Evolutionary conservation across 352 stramenopile species (phyloP), one percentile per base, ranked within the genome.

Genomic region (Phytophthora pseudosyringae): DNA sequence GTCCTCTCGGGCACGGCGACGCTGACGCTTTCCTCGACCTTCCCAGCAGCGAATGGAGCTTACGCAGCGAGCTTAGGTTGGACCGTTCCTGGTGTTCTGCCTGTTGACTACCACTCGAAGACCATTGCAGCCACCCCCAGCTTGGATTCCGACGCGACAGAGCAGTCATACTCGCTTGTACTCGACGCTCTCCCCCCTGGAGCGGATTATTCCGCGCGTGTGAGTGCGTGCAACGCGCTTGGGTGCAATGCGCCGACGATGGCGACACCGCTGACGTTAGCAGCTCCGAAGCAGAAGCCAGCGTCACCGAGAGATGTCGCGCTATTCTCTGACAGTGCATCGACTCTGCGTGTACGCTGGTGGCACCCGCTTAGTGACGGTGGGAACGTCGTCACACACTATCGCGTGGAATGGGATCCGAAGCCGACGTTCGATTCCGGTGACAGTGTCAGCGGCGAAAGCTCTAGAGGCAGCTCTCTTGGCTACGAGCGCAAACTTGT

Each of bases 361-460:
- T 89, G 81, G n/a, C 81, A 97, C 28, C 96, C 97, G 1, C 29
- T 73, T 3, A 97, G 91, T 57, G 86, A 98, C 62, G 97, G 97
- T 13, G 97, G 97, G 3, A 89, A 97, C 31, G 65, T 80, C 0
- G 89, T 99, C 41, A 96, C 91, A 7, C 97, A 98, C 62, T 99
- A 99, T 49, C 76, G 93, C 3, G 77, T 99, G 5, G 96, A 99
- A 72, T 99, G 97, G 97, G 97, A 99, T 59, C 65, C 73, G 4
- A 75, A 64, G 5, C 73, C 83, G 5, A 85, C 75, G n/a, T 99
- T 98, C 64, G 78, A 88, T 50, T 95, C 83, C 4, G 88, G 82
- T 0, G n/a, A 21, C n/a, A 38, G 39, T 26, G 10, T 39, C 4
- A 76, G 16, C 4, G 86, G 80, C 0, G 21, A 64, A 26, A 59